Conservation (phyloP, 352 stramenopile genomes). For the Pythium periplocum region DNA sequence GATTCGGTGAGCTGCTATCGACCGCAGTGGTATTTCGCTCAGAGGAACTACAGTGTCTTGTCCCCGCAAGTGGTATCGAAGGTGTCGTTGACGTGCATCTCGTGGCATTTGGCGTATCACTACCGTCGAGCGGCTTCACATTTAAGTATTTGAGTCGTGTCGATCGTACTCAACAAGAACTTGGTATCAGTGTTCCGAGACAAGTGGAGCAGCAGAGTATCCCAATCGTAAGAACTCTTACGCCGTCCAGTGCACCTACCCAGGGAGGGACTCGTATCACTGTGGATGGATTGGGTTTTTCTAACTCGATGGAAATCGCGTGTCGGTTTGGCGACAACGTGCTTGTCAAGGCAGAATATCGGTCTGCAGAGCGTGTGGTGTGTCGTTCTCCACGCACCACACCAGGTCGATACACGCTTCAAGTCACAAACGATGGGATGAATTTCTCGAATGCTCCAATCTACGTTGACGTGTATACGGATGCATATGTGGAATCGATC, state of each 20-base stretch:
- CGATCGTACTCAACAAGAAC: slow-evolving; percentile 13
- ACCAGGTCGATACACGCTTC: slow-evolving; percentile 54
- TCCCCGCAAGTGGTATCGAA: slow-evolving; percentile 8
- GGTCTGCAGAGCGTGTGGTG: slow-evolving; percentile 38
- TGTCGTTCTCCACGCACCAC: slow-evolving; percentile 56
- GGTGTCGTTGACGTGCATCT: slow-evolving; percentile 41
- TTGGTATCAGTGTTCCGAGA: not conserved
- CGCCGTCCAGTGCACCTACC: slow-evolving; percentile 9
- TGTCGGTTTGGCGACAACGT: slow-evolving; percentile 80
- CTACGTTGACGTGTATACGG: slow-evolving; percentile 67
- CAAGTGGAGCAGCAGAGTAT: slow-evolving; percentile 5
- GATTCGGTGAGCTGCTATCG: slow-evolving; percentile 40
- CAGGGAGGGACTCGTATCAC: slow-evolving; percentile 58
- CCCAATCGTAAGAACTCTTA: slow-evolving; percentile 4
- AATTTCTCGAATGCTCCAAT: slow-evolving; percentile 52
- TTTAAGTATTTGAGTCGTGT: slow-evolving; percentile 42
- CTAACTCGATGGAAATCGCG: slow-evolving; percentile 53
- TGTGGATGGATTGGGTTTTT: slow-evolving; percentile 76
- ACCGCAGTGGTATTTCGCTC: slow-evolving; percentile 13
- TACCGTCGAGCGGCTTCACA: slow-evolving; percentile 26
- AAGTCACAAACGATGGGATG: slow-evolving; percentile 76
- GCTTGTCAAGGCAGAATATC: slow-evolving; percentile 37
- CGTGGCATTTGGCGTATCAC: slow-evolving; percentile 26
- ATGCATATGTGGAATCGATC: slow-evolving; percentile 66
- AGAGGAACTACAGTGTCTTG: slow-evolving; percentile 21